These are phyloP conservation scores for Camellia granthamiana DNA, from an alignment of 148 eudicot genomes.

Conservation along the genomic window DNA sequence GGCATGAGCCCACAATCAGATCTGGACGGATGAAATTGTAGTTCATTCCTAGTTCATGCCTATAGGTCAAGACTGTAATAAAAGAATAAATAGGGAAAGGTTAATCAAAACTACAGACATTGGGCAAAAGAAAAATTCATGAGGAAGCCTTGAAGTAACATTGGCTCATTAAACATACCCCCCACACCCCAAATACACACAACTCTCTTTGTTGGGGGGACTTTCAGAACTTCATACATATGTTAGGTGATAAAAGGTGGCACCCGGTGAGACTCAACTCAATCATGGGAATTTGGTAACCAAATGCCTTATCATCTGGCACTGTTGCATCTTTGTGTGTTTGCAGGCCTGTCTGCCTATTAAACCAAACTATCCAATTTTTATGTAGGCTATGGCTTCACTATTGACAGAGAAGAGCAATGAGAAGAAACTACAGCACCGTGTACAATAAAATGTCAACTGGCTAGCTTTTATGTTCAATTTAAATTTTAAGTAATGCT, in stretches of 20 bases:
- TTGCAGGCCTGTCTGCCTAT: not conserved
- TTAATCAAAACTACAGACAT: not conserved
- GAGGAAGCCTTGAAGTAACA: not conserved
- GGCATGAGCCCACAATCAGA: constrained; percentile 93
- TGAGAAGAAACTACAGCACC: not conserved
- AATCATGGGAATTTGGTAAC: not conserved
- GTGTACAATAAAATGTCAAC: not conserved
- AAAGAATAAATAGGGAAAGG: constrained; percentile 12
- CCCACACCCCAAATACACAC: not conserved
- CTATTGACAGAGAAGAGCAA: not conserved
- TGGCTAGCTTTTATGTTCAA: not conserved
- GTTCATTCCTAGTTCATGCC: constrained; percentile 96
- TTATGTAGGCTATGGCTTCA: not conserved
- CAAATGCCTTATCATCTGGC: not conserved
- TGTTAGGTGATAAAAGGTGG: not conserved
- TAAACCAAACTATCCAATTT: not conserved
- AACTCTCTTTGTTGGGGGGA: not conserved
- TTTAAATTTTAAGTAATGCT: not conserved
- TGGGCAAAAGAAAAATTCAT: not conserved
- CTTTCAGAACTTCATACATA: not conserved
- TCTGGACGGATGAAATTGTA: constrained; percentile 91
- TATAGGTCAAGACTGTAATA: constrained; percentile 73
- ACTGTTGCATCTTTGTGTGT: not conserved
- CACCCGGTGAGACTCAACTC: not conserved
- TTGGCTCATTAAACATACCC: not conserved